Evolutionary conservation across 108 stramenopile species (phyloP).

Genomic region (Fragilaria crotonensis): DNA sequence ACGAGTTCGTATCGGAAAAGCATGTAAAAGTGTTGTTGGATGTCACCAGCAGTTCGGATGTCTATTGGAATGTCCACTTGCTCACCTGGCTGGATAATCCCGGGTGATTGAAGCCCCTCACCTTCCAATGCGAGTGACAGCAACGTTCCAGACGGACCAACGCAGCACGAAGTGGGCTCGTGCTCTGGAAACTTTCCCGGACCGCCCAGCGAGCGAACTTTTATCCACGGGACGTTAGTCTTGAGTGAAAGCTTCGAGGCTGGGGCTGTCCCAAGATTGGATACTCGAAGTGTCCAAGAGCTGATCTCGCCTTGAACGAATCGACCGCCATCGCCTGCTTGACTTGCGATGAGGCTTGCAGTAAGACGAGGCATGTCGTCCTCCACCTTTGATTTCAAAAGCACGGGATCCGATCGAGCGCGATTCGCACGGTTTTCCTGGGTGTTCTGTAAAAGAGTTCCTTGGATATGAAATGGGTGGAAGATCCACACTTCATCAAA

Average conservation of each 20-base stretch:
- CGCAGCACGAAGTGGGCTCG: conserved; percentile 26
- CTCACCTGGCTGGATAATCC: conserved; percentile 57
- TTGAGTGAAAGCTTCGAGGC: conserved; percentile 58
- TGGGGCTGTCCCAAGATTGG: conserved; percentile 74
- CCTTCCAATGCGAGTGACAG: conserved; percentile 50
- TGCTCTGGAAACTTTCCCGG: conserved; percentile 2
- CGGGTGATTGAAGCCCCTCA: conserved; percentile 7
- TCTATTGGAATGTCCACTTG: conserved; percentile 65
- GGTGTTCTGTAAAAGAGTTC: conserved; percentile 67
- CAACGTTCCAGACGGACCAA: conserved; percentile 79
- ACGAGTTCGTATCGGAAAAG: conserved; percentile 68
- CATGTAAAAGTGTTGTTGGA: conserved; percentile 74
- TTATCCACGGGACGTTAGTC: conserved; percentile 79
- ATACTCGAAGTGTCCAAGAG: conserved; percentile 61
- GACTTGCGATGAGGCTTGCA: conserved; percentile 22
- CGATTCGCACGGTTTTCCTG: conserved; percentile 51
- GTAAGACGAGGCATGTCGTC: conserved; percentile 74
- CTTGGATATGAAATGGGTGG: conserved; percentile 58
- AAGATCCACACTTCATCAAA: conserved; percentile 74
- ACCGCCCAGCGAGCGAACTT: conserved; percentile 14
- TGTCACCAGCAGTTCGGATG: conserved; percentile 59
- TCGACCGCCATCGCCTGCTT: neutral
- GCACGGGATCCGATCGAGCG: conserved; percentile 55
- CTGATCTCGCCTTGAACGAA: conserved; percentile 69
- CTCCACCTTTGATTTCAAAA: conserved; percentile 61